These are phyloP conservation scores for Strigomonas culicis DNA, from an alignment of 208 protist genomes.

Conservation along the genomic window DNA sequence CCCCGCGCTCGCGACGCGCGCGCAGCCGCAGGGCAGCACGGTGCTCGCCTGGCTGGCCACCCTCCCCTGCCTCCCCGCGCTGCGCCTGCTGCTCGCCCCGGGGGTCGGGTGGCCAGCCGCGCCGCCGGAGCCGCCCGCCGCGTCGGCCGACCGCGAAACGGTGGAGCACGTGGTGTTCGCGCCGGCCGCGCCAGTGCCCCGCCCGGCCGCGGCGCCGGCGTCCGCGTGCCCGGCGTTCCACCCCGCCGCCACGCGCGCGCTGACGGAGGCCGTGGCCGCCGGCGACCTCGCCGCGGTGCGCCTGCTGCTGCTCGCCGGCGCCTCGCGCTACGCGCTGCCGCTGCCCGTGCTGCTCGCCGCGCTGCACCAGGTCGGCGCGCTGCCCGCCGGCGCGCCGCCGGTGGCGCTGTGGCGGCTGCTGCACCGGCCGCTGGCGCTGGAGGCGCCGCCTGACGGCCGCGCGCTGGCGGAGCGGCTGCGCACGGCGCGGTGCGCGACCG, in stretches of 20 bases:
- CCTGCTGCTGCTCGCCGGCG: neutral
- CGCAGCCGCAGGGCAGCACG: too few species aligned
- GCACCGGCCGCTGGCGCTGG: neutral
- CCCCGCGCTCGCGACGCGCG: too few species aligned
- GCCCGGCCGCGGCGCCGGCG: too few species aligned
- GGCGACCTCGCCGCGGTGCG: neutral
- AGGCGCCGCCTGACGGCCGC: too few species aligned
- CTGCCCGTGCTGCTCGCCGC: neutral
- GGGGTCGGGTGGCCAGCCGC: neutral
- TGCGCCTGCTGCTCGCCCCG: neutral
- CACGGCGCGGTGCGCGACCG: constrained; percentile 17
- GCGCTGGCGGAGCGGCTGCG: constrained; percentile 24
- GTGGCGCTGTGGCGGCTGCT: neutral
- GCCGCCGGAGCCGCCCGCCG: neutral
- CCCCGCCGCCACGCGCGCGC: too few species aligned
- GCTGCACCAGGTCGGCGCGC: neutral
- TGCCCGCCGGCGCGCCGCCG: neutral
- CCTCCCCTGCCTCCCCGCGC: neutral
- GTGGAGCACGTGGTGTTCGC: neutral
- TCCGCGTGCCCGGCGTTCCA: neutral
- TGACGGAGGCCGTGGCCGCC: neutral
- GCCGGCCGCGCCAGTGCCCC: neutral
- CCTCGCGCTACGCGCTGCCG: neutral
- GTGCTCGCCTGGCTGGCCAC: neutral
- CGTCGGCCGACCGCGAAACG: neutral